These are phyloP conservation scores for Irpex sp. DNA, from an alignment of 1,284 basidiomycete genomes.

Conservation along the genomic window DNA sequence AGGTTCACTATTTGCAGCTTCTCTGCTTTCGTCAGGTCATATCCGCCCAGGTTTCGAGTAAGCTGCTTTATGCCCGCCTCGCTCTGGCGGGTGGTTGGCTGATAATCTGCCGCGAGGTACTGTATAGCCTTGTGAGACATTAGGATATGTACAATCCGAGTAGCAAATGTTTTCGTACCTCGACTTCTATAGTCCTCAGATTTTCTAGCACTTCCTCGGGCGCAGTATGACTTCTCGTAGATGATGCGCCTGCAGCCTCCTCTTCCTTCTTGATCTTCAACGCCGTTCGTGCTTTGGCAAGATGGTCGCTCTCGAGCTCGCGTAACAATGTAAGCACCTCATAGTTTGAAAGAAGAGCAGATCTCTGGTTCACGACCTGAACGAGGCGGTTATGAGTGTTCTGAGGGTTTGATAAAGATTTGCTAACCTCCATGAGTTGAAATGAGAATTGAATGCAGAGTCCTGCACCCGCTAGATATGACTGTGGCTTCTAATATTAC, in stretches of 20 bases:
- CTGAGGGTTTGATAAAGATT: conserved; percentile 4
- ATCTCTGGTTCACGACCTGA: conserved; percentile 74
- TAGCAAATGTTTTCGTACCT: conserved; percentile 43
- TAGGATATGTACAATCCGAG: not conserved
- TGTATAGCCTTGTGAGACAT: conserved; percentile 62
- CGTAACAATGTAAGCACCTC: conserved; percentile 83
- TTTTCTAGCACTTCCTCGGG: conserved; percentile 69
- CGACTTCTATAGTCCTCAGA: conserved; percentile 83
- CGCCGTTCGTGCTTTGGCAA: conserved; percentile 60
- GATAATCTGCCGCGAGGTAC: conserved; percentile 73
- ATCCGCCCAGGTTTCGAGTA: conserved; percentile 62
- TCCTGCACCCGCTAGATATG: not conserved
- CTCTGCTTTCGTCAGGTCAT: conserved; percentile 84
- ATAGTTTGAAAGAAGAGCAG: conserved; percentile 81
- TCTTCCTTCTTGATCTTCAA: conserved; percentile 72
- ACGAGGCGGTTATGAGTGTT: not conserved
- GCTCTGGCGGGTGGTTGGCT: conserved; percentile 69
- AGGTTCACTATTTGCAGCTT: conserved; percentile 90
- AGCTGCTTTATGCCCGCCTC: conserved; percentile 63
- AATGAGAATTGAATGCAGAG: too few species aligned
- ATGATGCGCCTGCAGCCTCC: conserved; percentile 36
- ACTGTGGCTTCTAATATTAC: not conserved
- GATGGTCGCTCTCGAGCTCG: conserved; percentile 71
- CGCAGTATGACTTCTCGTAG: conserved; percentile 24
- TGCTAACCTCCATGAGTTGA: conserved; percentile 26